Base-by-base conservation (phyloP, 176 grass and related monocot species). In the Elaeis guineensis region DNA sequence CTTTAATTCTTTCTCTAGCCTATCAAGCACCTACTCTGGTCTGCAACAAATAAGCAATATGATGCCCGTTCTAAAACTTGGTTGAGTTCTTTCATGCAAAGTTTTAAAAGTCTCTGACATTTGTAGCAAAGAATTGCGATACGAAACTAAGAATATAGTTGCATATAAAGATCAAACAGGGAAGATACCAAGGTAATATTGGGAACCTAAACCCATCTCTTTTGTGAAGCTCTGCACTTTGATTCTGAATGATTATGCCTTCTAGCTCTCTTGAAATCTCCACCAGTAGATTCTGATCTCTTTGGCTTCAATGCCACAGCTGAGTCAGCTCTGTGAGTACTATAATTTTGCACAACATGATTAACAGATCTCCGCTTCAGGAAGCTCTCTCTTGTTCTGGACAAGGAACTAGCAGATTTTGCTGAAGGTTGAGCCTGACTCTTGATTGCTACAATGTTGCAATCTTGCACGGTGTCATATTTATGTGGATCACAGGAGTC, bases 231-330 rank as follows among this genome's bases (percentile, higher is more conserved):
- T 73, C 65, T 78, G 63, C 28, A 73, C 66, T 68, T 87, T 55
- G 74, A 63, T 32, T 83, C 79, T 29, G 73, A 70, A 11, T 59
- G 51, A 70, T 54, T 69, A 62, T 68, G 65, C 51, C 77, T 44
- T 82, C 83, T 77, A 59, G 18, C 84, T 74, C 54, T 86, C 77
- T 95, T 95, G 65, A 79, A 90, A 69, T 83, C 78, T 62, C 64
- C 80, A 72, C 51, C 82, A 23, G 68, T 79, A 51, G 80, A 67
- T 32, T 57, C 32, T 50, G 25, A 50, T 4, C 79, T 68, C 69
- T 69, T 85, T 57, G 70, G 80, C 52, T 73, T 79, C 39, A 75
- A 59, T 75, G 67, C 64, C 6, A 53, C 48, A 53, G 25, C 69
- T 49, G 73, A 65, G 75, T 80, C 73, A 35, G 69, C 61, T 72